Evolutionary conservation across 345 rosid species (phyloP).

Genomic region (Litchi chinensis): DNA sequence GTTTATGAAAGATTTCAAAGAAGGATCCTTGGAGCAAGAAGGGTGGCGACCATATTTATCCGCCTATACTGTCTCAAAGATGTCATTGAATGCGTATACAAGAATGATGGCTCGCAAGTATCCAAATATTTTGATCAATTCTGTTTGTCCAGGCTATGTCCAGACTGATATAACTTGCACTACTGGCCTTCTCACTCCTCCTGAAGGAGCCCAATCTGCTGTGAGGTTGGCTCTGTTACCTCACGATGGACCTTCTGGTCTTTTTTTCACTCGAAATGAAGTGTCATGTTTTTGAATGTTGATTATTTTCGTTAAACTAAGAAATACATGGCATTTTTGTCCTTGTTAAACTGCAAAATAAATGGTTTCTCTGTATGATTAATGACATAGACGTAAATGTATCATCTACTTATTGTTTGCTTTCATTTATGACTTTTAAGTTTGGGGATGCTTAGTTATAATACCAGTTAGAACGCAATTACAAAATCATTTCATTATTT

Average conservation of each 20-base stretch:
- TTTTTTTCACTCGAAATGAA: constrained; percentile 27
- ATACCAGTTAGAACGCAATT: too few relatives aligned
- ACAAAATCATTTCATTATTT: too few relatives aligned
- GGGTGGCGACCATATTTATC: constrained; percentile 37
- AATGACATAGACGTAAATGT: too few relatives aligned
- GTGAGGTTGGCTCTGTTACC: constrained; percentile 40
- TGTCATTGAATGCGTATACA: constrained; percentile 38
- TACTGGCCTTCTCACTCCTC: constrained; percentile 22
- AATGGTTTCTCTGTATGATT: not conserved
- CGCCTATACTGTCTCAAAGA: constrained; percentile 35
- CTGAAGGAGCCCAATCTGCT: constrained; percentile 37
- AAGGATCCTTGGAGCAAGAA: constrained; percentile 27
- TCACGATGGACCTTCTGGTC: constrained; percentile 36
- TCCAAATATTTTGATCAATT: constrained; percentile 29
- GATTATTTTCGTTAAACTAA: not conserved
- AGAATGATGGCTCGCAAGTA: constrained; percentile 39
- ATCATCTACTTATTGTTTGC: too few relatives aligned
- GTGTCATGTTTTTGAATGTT: not conserved
- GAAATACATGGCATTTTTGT: too few relatives aligned
- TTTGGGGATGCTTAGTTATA: too few relatives aligned
- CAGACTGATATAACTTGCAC: constrained; percentile 36
- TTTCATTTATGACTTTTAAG: too few relatives aligned
- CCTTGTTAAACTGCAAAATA: too few relatives aligned
- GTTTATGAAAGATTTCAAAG: constrained; percentile 34
- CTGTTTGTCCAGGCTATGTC: constrained; percentile 39